Evolutionary conservation across 164 flowering plant genomes (phyloP).

Genomic region (Umbilicus rupestris): DNA sequence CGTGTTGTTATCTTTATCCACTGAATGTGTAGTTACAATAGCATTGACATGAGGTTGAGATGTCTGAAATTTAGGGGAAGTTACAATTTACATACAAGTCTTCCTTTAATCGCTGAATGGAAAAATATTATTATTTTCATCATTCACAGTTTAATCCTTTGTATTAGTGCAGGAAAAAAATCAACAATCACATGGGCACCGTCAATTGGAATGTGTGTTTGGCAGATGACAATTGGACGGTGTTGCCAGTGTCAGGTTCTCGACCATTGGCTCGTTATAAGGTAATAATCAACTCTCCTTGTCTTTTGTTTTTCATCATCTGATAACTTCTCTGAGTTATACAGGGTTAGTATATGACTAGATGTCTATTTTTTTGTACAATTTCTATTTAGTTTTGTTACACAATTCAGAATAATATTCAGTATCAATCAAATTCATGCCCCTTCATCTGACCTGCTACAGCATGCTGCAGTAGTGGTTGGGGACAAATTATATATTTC

Average conservation of each 20-base stretch:
- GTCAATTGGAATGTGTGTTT: neutral
- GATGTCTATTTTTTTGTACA: no score
- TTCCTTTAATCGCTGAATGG: no score
- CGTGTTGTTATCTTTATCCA: no score
- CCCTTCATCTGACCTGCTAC: neutral
- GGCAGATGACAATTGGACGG: neutral
- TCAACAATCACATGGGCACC: neutral
- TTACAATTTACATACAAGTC: no score
- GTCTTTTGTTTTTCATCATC: neutral
- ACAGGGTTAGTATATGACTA: no score
- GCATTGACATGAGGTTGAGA: no score
- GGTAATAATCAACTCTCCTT: neutral
- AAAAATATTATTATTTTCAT: no score
- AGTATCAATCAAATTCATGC: neutral
- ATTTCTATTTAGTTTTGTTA: no score
- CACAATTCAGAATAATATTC: no score
- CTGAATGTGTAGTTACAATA: no score
- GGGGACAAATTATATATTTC: conserved; percentile 57
- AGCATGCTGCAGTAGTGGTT: conserved; percentile 81
- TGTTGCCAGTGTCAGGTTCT: conserved; percentile 4
- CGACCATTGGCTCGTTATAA: conserved; percentile 3
- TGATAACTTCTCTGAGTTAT: neutral
- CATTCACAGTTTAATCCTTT: neutral
- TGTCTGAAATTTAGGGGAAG: no score
- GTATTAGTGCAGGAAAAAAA: neutral